phyloP scores from a whole-genome alignment of 345 rosid genomes.

The Citrus maxima region DNA sequence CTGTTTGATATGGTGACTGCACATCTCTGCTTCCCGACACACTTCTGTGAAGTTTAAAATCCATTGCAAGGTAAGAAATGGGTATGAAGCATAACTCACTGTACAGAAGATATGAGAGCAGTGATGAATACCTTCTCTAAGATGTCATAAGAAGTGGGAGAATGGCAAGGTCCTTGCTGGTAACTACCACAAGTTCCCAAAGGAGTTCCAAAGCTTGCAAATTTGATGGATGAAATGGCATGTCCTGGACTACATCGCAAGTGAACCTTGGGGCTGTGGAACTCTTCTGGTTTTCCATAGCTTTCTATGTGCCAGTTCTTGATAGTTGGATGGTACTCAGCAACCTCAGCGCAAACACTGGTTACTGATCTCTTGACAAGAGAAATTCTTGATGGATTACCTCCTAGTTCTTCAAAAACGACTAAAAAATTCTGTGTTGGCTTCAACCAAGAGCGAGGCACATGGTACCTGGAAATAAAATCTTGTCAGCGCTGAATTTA shows the following conservation, averaged over 20 bases:
- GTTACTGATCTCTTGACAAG: constrained; percentile 78
- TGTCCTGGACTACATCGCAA: constrained; percentile 78
- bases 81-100: background rate
- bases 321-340: constrained; percentile 86
- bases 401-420: constrained; percentile 95
- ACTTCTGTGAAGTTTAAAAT: constrained; percentile 49
- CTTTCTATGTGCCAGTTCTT: constrained; percentile 99
- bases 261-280: constrained; percentile 89
- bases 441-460: constrained; percentile 90
- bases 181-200: constrained; percentile 94
- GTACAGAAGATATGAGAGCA: background rate
- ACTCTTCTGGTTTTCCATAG: constrained; percentile 84
- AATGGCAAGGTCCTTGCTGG: constrained; percentile 94
- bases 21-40: constrained; percentile 80
- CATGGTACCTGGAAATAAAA: constrained; percentile 65
- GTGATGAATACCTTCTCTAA: constrained; percentile 60
- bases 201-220: constrained; percentile 98
- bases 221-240: constrained; percentile 75
- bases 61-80: constrained; percentile 15
- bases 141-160: constrained; percentile 68
- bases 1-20: constrained; percentile 70
- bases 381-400: constrained; percentile 72
- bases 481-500: constrained; percentile 5
- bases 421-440: constrained; percentile 84
- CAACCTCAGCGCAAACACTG: constrained; percentile 83